phyloP scores from a whole-genome alignment of 495 filamentous ascomycete species.

The Haplographium delicatum region DNA sequence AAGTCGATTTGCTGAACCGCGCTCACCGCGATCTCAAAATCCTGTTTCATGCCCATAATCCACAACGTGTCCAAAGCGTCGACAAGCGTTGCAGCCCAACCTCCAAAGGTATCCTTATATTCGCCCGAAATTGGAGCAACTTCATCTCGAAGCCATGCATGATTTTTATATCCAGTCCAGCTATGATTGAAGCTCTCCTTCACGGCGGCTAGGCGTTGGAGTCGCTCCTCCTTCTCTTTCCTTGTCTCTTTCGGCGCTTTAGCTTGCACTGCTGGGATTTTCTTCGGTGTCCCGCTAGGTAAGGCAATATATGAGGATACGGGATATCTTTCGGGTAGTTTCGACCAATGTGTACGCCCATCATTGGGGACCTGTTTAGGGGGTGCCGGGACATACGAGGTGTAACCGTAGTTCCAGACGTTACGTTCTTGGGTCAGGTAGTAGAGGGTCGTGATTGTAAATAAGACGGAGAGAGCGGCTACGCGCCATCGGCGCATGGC shows the following conservation, averaged over 20 bases:
- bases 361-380: conserved; percentile 1
- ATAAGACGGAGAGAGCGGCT: conserved; percentile 12
- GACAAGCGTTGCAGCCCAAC: conserved; percentile 90
- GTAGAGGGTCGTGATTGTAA: conserved; percentile 16
- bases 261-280: conserved; percentile 22
- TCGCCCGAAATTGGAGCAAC: conserved; percentile 58
- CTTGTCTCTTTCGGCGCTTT: conserved; percentile 18
- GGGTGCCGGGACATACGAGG: conserved; percentile 8
- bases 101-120: conserved; percentile 70
- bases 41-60: conserved; percentile 82
- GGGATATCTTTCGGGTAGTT: conserved; percentile 42
- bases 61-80: conserved; percentile 85
- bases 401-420: conserved; percentile 18
- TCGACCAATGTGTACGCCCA: conserved; percentile 31
- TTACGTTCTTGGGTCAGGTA: conserved; percentile 18
- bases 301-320: conserved; percentile 43
- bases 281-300: conserved; percentile 34
- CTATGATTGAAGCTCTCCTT: conserved; percentile 61
- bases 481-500: conserved; percentile 21
- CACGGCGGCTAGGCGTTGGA: conserved; percentile 35
- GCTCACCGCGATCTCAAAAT: conserved; percentile 77
- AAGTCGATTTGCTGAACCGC: conserved; percentile 77
- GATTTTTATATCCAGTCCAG: conserved; percentile 69
- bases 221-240: conserved; percentile 15
- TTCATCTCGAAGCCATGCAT: conserved; percentile 80